Base-by-base conservation (phyloP, 208 protist genomes). In the Angomonas ambiguus region DNA sequence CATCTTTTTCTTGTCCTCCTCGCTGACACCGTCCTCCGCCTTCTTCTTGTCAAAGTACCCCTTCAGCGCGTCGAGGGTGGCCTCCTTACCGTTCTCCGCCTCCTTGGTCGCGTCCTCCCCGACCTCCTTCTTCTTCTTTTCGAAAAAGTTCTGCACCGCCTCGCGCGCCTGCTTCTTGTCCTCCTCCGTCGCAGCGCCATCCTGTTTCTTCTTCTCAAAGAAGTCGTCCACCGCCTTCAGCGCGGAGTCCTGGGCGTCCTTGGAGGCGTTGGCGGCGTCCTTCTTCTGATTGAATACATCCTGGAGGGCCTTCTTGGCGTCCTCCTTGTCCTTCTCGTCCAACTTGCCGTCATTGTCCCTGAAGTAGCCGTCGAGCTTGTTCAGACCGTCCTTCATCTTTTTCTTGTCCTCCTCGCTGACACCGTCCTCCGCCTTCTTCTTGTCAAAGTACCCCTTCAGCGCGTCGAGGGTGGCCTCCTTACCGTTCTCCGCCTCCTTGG, bases 241-340 rank as follows among this genome's bases (percentile, higher is more conserved):
- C 18, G 45, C 45, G 24, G 53, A 59, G 2, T 30, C 53, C 24
- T 59, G 28, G 53, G 53, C 53, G 53, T 38, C 53, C 28, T 35
- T 35, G 3, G 49, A 20, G n/a, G 49, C 49, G 49, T 18, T 27
- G 10, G 49, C 24, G 13, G 8, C 49, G 49, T 28, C 20, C 4
- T 28, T 55, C 53, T 35, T 59, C 20, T 27, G 3, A 28, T n/a
- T 35, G 22, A 24, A 13, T 5, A 53, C 10, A 5, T 53, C 20
- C 53, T 59, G n/a, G 4, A 59, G 53, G 28, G 24, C 53, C 24
- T 59, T 59, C 53, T 59, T 59, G 28, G 53, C 53, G 8, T 59
- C 53, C 24, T 59, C 53, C 53, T 59, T 59, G 28, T 38, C 53
- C 28, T 59, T 35, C 2, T 30, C 53, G 28, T 59, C 28, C 2